Conservation (phyloP, 495 filamentous ascomycete species). For the Acidomyces sp. region DNA sequence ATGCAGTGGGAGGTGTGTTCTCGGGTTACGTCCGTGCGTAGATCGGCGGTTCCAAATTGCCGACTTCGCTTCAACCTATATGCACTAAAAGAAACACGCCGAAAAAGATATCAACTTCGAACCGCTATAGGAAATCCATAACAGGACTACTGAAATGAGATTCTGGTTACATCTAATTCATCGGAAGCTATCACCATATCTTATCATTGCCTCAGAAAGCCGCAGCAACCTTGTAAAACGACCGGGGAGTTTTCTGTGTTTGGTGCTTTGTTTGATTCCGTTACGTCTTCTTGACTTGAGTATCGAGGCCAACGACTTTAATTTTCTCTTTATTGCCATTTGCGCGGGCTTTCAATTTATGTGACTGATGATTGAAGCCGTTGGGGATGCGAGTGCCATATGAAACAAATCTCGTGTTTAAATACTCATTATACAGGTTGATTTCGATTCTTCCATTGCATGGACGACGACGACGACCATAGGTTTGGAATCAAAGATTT, state of each 20-base stretch:
- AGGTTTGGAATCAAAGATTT: slow-evolving; percentile 9
- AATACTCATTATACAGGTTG: neutral
- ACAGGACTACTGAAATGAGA: too few species aligned
- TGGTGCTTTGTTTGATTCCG: neutral
- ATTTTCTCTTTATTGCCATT: neutral
- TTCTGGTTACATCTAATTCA: too few species aligned
- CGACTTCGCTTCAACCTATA: too few species aligned
- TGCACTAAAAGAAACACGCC: too few species aligned
- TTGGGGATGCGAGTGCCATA: neutral
- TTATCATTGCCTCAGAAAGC: too few species aligned
- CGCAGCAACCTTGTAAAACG: neutral
- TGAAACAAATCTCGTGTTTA: neutral
- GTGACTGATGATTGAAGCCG: slow-evolving; percentile 9
- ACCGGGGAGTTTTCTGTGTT: neutral
- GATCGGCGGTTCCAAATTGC: too few species aligned
- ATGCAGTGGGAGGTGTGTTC: too few species aligned
- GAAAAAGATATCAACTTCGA: too few species aligned
- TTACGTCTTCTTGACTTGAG: neutral
- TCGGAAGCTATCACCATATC: too few species aligned
- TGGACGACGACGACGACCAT: slow-evolving; percentile 2
- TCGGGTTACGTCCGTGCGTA: too few species aligned
- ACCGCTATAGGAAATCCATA: too few species aligned
- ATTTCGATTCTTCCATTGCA: slow-evolving; percentile 1
- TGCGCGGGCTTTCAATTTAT: slow-evolving; percentile 5
- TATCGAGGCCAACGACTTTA: neutral